These are phyloP conservation scores for Geotrichum bryndzae DNA, from an alignment of 1,139 yeast species.

Conservation along the genomic window DNA sequence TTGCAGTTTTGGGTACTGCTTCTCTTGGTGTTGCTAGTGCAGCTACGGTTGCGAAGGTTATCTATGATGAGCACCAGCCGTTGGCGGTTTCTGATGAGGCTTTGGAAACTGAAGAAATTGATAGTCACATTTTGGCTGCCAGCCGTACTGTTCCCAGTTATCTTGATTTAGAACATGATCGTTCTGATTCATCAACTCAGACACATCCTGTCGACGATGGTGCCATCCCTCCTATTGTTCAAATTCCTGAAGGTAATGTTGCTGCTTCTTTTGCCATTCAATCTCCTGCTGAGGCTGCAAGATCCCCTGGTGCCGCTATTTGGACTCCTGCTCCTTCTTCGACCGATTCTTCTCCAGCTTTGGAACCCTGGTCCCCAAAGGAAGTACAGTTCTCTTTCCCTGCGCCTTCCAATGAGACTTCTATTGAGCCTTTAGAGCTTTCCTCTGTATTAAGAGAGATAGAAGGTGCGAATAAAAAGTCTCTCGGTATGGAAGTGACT, in stretches of 20 bases:
- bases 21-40: background rate
- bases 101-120: background rate
- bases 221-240: background rate
- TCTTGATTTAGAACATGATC: background rate
- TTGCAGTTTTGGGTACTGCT: background rate
- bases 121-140: background rate
- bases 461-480: background rate
- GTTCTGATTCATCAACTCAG: background rate
- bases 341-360: constrained; percentile 2
- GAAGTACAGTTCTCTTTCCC: background rate
- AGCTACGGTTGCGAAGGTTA: background rate
- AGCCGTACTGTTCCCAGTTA: background rate
- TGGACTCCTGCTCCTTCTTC: constrained; percentile 13
- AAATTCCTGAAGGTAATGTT: background rate
- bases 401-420: background rate
- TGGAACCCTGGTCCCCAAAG: background rate
- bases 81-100: background rate
- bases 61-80: background rate
- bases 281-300: background rate
- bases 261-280: background rate
- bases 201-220: background rate
- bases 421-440: background rate
- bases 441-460: background rate
- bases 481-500: background rate
- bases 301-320: constrained; percentile 10